Percentiles rank a stretch among this genome's conserved stretches.
phyloP scores from a whole-genome alignment of 2,329 filamentous ascomycete genomes.

The Cladosporium austrohemisphaericum region DNA sequence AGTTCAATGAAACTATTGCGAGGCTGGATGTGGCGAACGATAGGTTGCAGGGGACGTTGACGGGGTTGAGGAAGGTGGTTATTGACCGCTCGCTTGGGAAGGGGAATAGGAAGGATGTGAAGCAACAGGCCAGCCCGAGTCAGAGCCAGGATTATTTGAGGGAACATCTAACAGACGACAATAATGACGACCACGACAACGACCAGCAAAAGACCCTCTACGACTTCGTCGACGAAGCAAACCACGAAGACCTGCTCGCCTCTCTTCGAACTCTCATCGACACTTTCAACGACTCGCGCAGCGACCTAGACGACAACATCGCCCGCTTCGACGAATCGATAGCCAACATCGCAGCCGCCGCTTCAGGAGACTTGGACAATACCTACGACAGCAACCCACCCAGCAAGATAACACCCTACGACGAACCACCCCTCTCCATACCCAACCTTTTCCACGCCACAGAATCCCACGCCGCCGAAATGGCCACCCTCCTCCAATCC shows the following conservation, averaged over 20 bases:
- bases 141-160: neutral
- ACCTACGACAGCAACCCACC: conserved; percentile 17
- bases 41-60: conserved; percentile 63
- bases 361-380: conserved; percentile 15
- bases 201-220: conserved; percentile 57
- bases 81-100: conserved; percentile 64
- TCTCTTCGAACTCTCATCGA: conserved; percentile 68
- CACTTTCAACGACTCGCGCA: conserved; percentile 66
- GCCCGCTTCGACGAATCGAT: conserved; percentile 68
- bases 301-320: conserved; percentile 51
- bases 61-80: conserved; percentile 58
- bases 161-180: neutral
- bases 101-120: conserved; percentile 41
- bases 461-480: conserved; percentile 71
- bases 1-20: conserved; percentile 40
- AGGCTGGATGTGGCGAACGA: conserved; percentile 62
- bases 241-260: conserved; percentile 62
- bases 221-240: conserved; percentile 72
- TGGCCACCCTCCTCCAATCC: conserved; percentile 76
- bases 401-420: conserved; percentile 32
- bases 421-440: conserved; percentile 37
- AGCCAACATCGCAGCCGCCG: conserved; percentile 17
- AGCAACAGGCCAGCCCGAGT: neutral
- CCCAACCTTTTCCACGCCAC: conserved; percentile 51
- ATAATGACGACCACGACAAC: conserved; percentile 5